These are phyloP conservation scores for Kewa caespitosa DNA, from an alignment of 179 eudicot species.

Conservation along the genomic window DNA sequence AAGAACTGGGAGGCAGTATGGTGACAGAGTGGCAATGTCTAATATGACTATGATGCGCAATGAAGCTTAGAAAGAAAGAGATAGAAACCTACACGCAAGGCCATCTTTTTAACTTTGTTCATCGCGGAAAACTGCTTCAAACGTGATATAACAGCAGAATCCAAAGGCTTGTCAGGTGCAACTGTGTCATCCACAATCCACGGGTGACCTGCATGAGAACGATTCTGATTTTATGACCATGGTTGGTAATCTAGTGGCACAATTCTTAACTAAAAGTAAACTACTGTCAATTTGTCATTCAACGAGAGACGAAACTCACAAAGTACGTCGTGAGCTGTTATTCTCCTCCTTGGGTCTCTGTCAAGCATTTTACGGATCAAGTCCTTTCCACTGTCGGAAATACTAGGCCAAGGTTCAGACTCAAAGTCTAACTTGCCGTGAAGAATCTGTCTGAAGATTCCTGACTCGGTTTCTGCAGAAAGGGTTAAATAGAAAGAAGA, in stretches of 20 bases:
- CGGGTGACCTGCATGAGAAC: constrained; percentile 68
- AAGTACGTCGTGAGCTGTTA: constrained; percentile 75
- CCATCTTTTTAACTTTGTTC: constrained; percentile 98
- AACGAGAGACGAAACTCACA: constrained; percentile 47
- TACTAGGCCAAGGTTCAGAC: constrained; percentile 88
- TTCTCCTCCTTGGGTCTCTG: constrained; percentile 63
- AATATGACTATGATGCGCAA: not conserved
- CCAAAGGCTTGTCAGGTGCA: constrained; percentile 93
- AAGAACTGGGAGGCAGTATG: not conserved
- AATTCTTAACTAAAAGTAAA: not conserved
- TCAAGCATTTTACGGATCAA: constrained; percentile 75
- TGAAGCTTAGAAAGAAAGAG: constrained; percentile 5
- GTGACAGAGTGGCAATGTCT: not conserved
- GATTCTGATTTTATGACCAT: constrained; percentile 3
- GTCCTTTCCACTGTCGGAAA: constrained; percentile 82
- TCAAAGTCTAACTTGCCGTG: constrained; percentile 76
- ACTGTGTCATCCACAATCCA: constrained; percentile 92
- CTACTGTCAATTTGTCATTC: not conserved
- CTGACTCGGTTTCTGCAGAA: constrained; percentile 78
- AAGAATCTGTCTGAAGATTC: constrained; percentile 80
- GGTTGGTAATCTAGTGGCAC: constrained; percentile 1
- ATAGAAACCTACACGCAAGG: constrained; percentile 63
- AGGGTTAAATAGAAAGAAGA: not conserved
- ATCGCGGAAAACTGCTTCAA: constrained; percentile 91
- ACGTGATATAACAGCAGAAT: constrained; percentile 84